Conservation (phyloP, 1,139 yeast genomes). For the Kazachstania sp. region DNA sequence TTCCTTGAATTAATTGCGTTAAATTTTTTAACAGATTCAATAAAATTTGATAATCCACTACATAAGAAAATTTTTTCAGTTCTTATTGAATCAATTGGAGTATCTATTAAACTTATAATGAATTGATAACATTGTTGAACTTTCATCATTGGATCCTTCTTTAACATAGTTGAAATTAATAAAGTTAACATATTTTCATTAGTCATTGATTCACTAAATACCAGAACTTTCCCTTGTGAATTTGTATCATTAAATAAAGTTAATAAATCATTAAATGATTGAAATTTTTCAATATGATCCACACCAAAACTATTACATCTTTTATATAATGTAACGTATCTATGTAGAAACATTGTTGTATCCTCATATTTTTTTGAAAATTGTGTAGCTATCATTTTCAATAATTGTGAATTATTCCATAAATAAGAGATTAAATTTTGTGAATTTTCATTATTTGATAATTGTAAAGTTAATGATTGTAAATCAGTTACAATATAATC, state of each 20-base stretch:
- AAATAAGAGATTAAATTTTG: slow-evolving; percentile 4
- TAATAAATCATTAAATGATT: slow-evolving; percentile 25
- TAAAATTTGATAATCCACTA: slow-evolving; percentile 22
- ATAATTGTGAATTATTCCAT: slow-evolving; percentile 11
- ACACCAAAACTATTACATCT: slow-evolving; percentile 18
- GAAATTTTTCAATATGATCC: slow-evolving; percentile 16
- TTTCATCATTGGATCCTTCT: slow-evolving; percentile 18
- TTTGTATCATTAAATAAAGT: slow-evolving; percentile 16
- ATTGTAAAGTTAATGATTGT: not conserved
- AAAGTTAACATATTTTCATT: slow-evolving; percentile 24
- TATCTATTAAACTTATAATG: slow-evolving; percentile 23
- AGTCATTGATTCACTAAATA: slow-evolving; percentile 25
- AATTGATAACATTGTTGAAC: slow-evolving; percentile 25
- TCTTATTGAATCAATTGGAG: slow-evolving; percentile 6
- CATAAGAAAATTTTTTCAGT: slow-evolving; percentile 23
- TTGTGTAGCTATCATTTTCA: slow-evolving; percentile 11
- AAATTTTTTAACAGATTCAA: slow-evolving; percentile 23
- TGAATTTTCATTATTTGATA: not conserved
- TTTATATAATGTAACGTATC: slow-evolving; percentile 1
- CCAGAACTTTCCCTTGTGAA: slow-evolving; percentile 17
- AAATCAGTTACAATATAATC: not conserved
- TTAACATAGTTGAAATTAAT: slow-evolving; percentile 22
- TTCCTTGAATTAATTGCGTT: slow-evolving; percentile 2
- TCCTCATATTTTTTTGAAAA: slow-evolving; percentile 3
- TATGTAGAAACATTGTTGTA: slow-evolving; percentile 7